Percentiles rank a stretch among this genome's conserved stretches.
Evolutionary conservation across 2,329 filamentous ascomycete genomes (phyloP).

Genomic region (Neonectria magnoliae): DNA sequence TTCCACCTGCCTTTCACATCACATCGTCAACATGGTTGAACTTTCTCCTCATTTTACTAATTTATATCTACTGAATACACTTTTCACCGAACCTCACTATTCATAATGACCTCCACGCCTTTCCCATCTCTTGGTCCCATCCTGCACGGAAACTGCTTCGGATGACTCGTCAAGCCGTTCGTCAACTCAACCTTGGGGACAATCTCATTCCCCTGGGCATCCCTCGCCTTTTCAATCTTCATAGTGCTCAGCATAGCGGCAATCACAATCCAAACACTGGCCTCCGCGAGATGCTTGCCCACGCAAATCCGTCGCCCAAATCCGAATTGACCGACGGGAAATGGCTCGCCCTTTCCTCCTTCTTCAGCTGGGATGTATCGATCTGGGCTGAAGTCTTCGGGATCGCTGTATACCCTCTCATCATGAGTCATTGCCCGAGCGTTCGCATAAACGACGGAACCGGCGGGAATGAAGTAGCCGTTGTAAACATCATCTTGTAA

Average conservation of each 20-base stretch:
- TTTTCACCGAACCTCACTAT: background rate
- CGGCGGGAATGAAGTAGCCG: constrained; percentile 21
- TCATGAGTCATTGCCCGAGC: constrained; percentile 18
- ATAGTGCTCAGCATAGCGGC: constrained; percentile 19
- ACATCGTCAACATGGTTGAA: background rate
- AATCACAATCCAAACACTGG: constrained; percentile 20
- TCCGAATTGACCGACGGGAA: constrained; percentile 18
- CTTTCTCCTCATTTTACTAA: background rate
- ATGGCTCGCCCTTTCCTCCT: constrained; percentile 20
- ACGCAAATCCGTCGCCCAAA: constrained; percentile 22
- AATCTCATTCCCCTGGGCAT: constrained; percentile 14
- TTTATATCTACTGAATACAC: background rate
- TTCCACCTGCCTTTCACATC: background rate
- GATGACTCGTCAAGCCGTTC: constrained; percentile 19
- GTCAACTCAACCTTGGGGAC: constrained; percentile 17
- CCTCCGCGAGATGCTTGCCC: constrained; percentile 16
- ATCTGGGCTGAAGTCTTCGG: constrained; percentile 15
- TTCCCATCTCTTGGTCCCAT: constrained; percentile 16
- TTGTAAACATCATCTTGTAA: constrained; percentile 18
- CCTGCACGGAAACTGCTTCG: constrained; percentile 14
- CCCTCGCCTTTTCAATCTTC: constrained; percentile 17
- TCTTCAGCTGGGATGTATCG: constrained; percentile 16
- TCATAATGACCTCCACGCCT: constrained; percentile 13
- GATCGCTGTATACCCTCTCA: constrained; percentile 8
- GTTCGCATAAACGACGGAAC: constrained; percentile 23